Conservation (phyloP, 139 green algal species). For the Nannochloris sp. region DNA sequence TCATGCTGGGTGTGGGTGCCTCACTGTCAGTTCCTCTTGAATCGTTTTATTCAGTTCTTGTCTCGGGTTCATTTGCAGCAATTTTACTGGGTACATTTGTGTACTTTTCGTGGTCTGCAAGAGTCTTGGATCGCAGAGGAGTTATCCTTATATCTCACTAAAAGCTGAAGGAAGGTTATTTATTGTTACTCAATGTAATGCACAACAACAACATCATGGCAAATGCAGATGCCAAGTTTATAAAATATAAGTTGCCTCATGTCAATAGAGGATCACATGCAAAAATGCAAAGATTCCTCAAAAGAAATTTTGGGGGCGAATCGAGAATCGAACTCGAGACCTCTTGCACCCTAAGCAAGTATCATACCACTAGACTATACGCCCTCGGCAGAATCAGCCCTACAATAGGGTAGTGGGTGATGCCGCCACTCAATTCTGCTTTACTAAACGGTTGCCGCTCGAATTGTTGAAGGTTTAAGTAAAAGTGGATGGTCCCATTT, state of each 20-base stretch:
- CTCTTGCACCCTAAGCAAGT: conserved; percentile 3
- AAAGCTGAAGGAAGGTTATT: too few relatives aligned
- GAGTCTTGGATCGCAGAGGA: too few relatives aligned
- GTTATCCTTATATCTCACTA: neutral
- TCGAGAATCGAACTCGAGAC: conserved; percentile 11
- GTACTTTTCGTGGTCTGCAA: conserved; percentile 20
- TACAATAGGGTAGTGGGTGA: too few relatives aligned
- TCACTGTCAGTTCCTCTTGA: conserved; percentile 10
- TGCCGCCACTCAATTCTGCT: too few relatives aligned
- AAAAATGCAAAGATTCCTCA: neutral
- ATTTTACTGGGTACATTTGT: conserved; percentile 19
- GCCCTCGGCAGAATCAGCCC: neutral
- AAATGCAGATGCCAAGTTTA: too few relatives aligned
- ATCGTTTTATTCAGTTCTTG: conserved; percentile 12
- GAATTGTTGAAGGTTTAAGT: too few relatives aligned
- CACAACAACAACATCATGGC: too few relatives aligned
- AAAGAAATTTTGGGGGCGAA: conserved; percentile 3
- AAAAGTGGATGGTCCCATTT: too few relatives aligned
- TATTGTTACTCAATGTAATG: too few relatives aligned
- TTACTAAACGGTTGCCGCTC: too few relatives aligned
- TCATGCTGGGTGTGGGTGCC: conserved; percentile 37
- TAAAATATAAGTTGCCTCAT: neutral
- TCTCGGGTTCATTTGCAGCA: conserved; percentile 21
- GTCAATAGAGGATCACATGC: neutral
- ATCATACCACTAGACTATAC: conserved; percentile 5